A percentile compares a stretch with the other conserved stretches of the same genome.
Conservation (phyloP, 2,329 filamentous ascomycete species). For the Hymenoscyphus scutula region DNA sequence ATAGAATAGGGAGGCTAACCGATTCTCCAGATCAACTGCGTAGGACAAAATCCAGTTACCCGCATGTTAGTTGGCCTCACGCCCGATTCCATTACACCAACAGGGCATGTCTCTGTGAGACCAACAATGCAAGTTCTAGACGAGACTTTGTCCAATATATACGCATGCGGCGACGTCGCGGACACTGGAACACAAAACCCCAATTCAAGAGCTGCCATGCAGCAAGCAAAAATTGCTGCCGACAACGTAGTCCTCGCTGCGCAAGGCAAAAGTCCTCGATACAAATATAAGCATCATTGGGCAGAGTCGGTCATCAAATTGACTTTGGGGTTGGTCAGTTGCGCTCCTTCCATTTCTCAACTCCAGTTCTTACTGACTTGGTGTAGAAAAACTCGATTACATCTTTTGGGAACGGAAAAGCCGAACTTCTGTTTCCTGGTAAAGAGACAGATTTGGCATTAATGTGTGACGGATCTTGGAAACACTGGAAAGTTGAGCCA, state of each 20-base stretch:
- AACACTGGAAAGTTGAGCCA: too few relatives aligned
- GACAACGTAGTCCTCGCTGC: conserved; percentile 4
- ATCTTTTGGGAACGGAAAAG: too few relatives aligned
- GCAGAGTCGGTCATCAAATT: conserved; percentile 9
- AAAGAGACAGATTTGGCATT: too few relatives aligned
- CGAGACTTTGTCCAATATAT: conserved; percentile 6
- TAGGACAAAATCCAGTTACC: not conserved
- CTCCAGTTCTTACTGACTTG: too few relatives aligned
- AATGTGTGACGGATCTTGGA: too few relatives aligned
- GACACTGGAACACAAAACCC: conserved; percentile 8
- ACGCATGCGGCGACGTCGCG: conserved; percentile 6
- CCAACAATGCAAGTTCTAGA: conserved; percentile 9
- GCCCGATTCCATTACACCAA: not conserved
- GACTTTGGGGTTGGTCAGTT: not conserved
- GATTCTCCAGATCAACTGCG: not conserved
- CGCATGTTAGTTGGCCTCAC: not conserved
- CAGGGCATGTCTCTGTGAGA: conserved; percentile 5
- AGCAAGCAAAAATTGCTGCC: conserved; percentile 7
- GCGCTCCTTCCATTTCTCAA: too few relatives aligned
- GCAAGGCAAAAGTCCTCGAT: conserved; percentile 3
- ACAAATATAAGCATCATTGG: conserved; percentile 7
- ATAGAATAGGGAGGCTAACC: too few relatives aligned
- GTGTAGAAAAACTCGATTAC: too few relatives aligned
- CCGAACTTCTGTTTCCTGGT: too few relatives aligned
- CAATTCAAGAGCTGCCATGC: conserved; percentile 5